A percentile compares a stretch with the other conserved stretches of the same genome.
phyloP scores from a whole-genome alignment of 1,284 basidiomycete genomes.

The Agroathelia rolfsii region DNA sequence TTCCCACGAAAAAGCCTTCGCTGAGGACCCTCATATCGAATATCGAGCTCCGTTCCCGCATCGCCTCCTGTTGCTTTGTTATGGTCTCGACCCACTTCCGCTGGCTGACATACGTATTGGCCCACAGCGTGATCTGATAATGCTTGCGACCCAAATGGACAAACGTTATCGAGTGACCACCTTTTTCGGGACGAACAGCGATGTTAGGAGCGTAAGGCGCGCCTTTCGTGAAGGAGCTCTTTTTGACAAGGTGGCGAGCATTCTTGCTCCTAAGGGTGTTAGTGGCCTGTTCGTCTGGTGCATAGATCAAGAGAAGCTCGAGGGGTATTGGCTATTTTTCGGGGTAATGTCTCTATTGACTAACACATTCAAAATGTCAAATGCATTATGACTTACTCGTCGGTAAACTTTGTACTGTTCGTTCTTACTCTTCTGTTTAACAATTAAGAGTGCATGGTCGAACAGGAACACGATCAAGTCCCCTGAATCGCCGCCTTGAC shows the following conservation, averaged over 20 bases:
- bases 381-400: slow-evolving; percentile 44
- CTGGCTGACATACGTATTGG: slow-evolving; percentile 76
- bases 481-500: slow-evolving; percentile 69
- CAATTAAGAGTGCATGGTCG: slow-evolving; percentile 94
- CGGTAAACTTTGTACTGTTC: slow-evolving; percentile 94
- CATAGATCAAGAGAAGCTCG: slow-evolving; percentile 82
- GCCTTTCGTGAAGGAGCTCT: slow-evolving; percentile 50
- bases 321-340: slow-evolving; percentile 80
- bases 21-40: slow-evolving; percentile 84
- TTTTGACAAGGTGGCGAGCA: slow-evolving; percentile 36
- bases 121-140: slow-evolving; percentile 91
- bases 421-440: slow-evolving; percentile 88
- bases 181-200: slow-evolving; percentile 46
- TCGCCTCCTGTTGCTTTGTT: slow-evolving; percentile 77
- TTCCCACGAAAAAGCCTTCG: slow-evolving; percentile 80
- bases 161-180: slow-evolving; percentile 89
- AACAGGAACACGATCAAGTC: slow-evolving; percentile 94
- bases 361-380: slow-evolving; percentile 3
- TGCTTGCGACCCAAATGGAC: slow-evolving; percentile 89
- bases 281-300: slow-evolving; percentile 56
- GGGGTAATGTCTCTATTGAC: slow-evolving; percentile 8
- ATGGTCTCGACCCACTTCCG: slow-evolving; percentile 95
- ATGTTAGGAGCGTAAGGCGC: slow-evolving; percentile 33
- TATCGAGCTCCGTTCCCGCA: slow-evolving; percentile 78
- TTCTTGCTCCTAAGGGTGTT: slow-evolving; percentile 22